Percentiles rank a stretch among this genome's conserved stretches.
phyloP scores from a whole-genome alignment of 2,329 filamentous ascomycete genomes.

The Fusarium avenaceum region DNA sequence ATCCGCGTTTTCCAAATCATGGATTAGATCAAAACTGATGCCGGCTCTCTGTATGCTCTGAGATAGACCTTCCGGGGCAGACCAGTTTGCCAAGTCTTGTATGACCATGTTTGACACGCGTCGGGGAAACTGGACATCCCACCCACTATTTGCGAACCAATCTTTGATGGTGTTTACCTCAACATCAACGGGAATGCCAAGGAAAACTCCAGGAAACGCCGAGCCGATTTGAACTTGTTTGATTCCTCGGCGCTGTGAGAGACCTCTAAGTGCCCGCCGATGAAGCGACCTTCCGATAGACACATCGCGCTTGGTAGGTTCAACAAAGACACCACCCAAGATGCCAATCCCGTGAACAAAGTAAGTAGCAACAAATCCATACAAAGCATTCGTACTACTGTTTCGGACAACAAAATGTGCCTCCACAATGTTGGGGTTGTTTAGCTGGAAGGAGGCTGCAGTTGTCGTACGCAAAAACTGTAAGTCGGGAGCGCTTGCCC shows the following conservation, averaged over 20 bases:
- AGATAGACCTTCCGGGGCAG: constrained; percentile 80
- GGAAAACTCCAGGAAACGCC: constrained; percentile 85
- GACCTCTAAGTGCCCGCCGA: constrained; percentile 81
- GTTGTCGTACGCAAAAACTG: constrained; percentile 78
- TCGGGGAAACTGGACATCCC: constrained; percentile 77
- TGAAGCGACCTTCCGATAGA: constrained; percentile 93
- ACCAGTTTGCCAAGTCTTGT: constrained; percentile 78
- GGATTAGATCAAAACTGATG: constrained; percentile 85
- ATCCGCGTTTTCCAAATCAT: constrained; percentile 81
- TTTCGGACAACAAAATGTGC: constrained; percentile 93
- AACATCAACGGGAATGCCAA: constrained; percentile 78
- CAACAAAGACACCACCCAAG: constrained; percentile 89
- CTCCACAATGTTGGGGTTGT: constrained; percentile 78
- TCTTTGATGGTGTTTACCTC: constrained; percentile 65
- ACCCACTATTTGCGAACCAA: constrained; percentile 93
- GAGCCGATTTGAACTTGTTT: constrained; percentile 86
- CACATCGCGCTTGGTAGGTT: constrained; percentile 85
- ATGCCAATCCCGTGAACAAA: constrained; percentile 79
- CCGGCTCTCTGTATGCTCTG: constrained; percentile 79
- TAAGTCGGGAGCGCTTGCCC: constrained; percentile 74
- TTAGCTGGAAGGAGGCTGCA: constrained; percentile 81
- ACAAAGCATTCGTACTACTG: constrained; percentile 89
- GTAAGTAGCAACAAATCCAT: constrained; percentile 93
- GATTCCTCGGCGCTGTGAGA: constrained; percentile 77
- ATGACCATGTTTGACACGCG: constrained; percentile 77